phyloP scores from a whole-genome alignment of 1,284 basidiomycete genomes.

The Leccinum subrobustum region DNA sequence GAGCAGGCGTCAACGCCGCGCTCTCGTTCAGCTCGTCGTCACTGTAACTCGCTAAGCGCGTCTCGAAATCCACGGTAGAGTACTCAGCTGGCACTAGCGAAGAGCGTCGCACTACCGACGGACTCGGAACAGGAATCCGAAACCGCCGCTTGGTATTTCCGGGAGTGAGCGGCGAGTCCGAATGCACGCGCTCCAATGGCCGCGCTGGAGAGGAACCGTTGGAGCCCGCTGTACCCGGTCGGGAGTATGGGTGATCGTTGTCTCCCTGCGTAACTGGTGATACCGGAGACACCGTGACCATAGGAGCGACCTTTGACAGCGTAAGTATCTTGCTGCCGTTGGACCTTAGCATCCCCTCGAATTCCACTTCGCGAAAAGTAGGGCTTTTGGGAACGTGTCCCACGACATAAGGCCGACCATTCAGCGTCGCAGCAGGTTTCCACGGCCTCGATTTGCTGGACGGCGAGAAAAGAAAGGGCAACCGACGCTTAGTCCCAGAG shows the following conservation, averaged over 20 bases:
- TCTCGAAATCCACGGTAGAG: slow-evolving; percentile 75
- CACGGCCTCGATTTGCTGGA: slow-evolving; percentile 54
- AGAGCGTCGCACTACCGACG: slow-evolving; percentile 40
- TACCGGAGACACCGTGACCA: slow-evolving; percentile 23
- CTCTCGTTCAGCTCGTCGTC: slow-evolving; percentile 51
- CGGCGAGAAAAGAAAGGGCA: slow-evolving; percentile 50
- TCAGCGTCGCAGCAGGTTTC: slow-evolving; percentile 76
- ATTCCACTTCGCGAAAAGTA: slow-evolving; percentile 68
- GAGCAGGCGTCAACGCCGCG: slow-evolving; percentile 26
- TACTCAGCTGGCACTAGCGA: slow-evolving; percentile 63
- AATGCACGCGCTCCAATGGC: slow-evolving; percentile 27
- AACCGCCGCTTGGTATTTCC: slow-evolving; percentile 45
- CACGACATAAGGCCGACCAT: slow-evolving; percentile 70
- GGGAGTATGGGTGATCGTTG: slow-evolving; percentile 22
- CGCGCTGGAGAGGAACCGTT: slow-evolving; percentile 17
- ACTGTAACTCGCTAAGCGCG: slow-evolving; percentile 63
- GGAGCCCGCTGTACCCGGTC: slow-evolving; percentile 27
- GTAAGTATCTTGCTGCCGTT: slow-evolving; percentile 63
- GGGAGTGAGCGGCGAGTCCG: slow-evolving; percentile 32
- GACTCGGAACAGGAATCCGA: slow-evolving; percentile 54
- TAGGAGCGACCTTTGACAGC: slow-evolving; percentile 36
- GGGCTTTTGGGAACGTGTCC: slow-evolving; percentile 66
- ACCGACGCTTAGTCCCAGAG: slow-evolving; percentile 41
- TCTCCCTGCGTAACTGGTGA: slow-evolving; percentile 10
- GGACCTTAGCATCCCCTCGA: slow-evolving; percentile 70